phyloP scores from a whole-genome alignment of 768 basidiomycete genomes.

The Tricholoma terreum region DNA sequence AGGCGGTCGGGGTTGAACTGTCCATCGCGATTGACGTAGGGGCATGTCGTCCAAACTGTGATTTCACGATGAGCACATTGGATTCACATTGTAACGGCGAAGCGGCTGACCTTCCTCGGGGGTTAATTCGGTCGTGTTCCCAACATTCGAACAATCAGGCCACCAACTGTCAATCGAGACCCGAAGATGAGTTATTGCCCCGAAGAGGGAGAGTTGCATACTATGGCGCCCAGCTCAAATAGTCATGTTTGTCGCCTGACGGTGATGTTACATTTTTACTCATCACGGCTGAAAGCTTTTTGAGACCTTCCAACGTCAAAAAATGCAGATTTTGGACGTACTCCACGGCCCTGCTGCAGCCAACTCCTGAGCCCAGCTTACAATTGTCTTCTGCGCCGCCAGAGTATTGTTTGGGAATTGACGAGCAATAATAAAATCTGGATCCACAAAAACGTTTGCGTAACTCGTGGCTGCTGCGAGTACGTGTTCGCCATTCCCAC shows the following conservation, averaged over 20 bases:
- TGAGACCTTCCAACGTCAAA: not conserved
- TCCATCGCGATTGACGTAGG: slow-evolving; percentile 56
- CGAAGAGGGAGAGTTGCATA: slow-evolving; percentile 26
- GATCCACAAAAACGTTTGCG: slow-evolving; percentile 56
- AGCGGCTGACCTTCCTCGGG: slow-evolving; percentile 43
- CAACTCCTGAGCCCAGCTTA: slow-evolving; percentile 43
- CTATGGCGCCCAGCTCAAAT: slow-evolving; percentile 73
- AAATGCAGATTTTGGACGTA: slow-evolving; percentile 24
- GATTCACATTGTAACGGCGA: not conserved
- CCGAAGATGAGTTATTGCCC: not conserved
- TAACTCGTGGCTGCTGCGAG: slow-evolving; percentile 36
- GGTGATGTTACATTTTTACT: slow-evolving; percentile 46
- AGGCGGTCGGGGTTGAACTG: slow-evolving; percentile 63
- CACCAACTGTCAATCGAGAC: slow-evolving; percentile 41
- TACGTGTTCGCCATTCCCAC: slow-evolving; percentile 9
- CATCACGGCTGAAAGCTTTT: slow-evolving; percentile 39
- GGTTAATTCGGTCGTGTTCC: slow-evolving; percentile 55
- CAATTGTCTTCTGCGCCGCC: slow-evolving; percentile 45
- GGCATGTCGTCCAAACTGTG: slow-evolving; percentile 56
- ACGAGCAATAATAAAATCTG: slow-evolving; percentile 42
- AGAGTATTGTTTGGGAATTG: slow-evolving; percentile 40
- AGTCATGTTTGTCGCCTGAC: slow-evolving; percentile 56
- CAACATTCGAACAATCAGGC: slow-evolving; percentile 59
- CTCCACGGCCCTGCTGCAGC: slow-evolving; percentile 53
- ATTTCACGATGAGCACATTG: not conserved